Evolutionary conservation across 2,329 filamentous ascomycete species (phyloP).

Genomic region (Fulvia fulva): DNA sequence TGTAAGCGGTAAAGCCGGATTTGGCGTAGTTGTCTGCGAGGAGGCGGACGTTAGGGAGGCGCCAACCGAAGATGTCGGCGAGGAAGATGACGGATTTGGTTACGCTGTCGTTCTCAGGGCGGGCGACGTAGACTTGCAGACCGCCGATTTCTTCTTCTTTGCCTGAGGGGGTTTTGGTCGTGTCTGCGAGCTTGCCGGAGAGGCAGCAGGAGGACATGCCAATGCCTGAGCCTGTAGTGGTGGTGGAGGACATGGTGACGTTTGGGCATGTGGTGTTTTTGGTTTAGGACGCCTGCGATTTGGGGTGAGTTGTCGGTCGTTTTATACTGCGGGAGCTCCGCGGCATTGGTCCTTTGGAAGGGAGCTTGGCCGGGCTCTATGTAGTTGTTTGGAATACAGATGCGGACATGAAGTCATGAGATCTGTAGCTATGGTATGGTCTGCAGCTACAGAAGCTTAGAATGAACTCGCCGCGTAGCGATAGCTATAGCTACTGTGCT

Average conservation of each 20-base stretch:
- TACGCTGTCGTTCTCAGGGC: constrained; percentile 33
- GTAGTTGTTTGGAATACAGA: not conserved
- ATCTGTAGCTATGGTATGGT: not conserved
- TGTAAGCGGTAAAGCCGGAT: constrained; percentile 37
- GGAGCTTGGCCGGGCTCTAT: too few species aligned
- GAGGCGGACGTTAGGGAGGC: constrained; percentile 44
- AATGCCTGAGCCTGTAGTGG: too few species aligned
- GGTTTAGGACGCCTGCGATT: not conserved
- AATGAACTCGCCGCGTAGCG: not conserved
- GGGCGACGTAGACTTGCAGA: constrained; percentile 42
- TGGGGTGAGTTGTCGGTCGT: not conserved
- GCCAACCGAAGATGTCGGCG: constrained; percentile 48
- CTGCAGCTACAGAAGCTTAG: not conserved
- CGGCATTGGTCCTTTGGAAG: not conserved
- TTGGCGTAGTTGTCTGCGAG: constrained; percentile 48
- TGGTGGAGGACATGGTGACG: constrained; percentile 36
- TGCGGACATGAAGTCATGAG: not conserved
- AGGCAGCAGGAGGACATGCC: constrained; percentile 43
- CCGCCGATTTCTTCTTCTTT: constrained; percentile 37
- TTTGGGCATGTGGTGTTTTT: not conserved
- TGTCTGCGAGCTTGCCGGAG: constrained; percentile 38
- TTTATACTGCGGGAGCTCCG: not conserved
- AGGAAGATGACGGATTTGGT: constrained; percentile 47
- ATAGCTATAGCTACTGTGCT: not conserved
- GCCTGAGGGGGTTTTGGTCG: constrained; percentile 33